Evolutionary conservation across 495 filamentous ascomycete species (phyloP).

Genomic region (Acidiella bohemica): DNA sequence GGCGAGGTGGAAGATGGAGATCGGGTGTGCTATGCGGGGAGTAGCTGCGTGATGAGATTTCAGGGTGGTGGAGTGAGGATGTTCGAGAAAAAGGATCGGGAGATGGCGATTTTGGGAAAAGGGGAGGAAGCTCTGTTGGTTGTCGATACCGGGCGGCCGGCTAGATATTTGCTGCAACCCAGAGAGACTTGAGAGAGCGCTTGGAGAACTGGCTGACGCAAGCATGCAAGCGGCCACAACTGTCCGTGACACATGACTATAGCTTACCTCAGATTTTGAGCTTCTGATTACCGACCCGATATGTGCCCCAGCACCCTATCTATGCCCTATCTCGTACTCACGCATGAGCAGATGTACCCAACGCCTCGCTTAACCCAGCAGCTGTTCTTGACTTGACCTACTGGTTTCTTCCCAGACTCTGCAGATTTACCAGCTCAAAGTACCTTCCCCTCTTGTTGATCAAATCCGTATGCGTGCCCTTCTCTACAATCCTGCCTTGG

Average conservation of each 20-base stretch:
- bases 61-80: conserved; percentile 50
- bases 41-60: conserved; percentile 67
- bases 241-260: too few relatives aligned
- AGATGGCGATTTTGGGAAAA: conserved; percentile 51
- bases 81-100: conserved; percentile 51
- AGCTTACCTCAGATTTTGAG: too few relatives aligned
- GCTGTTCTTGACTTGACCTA: conserved; percentile 2
- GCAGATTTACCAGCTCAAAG: conserved; percentile 28
- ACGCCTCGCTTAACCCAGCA: conserved; percentile 8
- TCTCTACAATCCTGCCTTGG: conserved; percentile 49
- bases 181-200: too few relatives aligned
- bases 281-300: too few relatives aligned
- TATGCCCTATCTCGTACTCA: too few relatives aligned
- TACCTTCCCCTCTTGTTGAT: conserved; percentile 46
- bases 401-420: conserved; percentile 27
- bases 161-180: conserved; percentile 3
- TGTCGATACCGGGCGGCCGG: conserved; percentile 40
- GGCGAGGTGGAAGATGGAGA: conserved; percentile 36
- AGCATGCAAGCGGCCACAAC: too few relatives aligned
- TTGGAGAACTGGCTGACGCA: too few relatives aligned
- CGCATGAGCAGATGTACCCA: too few relatives aligned
- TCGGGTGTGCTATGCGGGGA: conserved; percentile 66
- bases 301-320: too few relatives aligned
- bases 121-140: conserved; percentile 50
- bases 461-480: conserved; percentile 55